Conservation (phyloP, 2,329 filamentous ascomycete species). For the Fusarium foetens region DNA sequence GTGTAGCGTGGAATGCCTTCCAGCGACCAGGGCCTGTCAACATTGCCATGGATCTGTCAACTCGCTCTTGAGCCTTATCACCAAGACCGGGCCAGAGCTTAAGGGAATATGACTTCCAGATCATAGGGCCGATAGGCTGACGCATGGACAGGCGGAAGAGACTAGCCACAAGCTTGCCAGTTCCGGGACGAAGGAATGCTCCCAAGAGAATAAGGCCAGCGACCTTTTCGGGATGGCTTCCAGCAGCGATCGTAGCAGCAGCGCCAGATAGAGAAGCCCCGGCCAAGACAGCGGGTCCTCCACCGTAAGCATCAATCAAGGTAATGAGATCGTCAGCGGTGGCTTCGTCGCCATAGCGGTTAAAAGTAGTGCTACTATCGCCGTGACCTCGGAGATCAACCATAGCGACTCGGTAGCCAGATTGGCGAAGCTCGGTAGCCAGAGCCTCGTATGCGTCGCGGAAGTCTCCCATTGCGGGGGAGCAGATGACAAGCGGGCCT, state of each 20-base stretch:
- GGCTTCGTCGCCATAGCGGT: constrained; percentile 17
- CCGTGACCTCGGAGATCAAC: constrained; percentile 32
- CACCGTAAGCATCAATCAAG: constrained; percentile 9
- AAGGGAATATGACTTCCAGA: constrained; percentile 17
- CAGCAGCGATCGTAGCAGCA: constrained; percentile 23
- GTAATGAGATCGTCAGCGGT: constrained; percentile 21
- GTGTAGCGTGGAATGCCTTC: constrained; percentile 29
- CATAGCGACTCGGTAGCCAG: constrained; percentile 20
- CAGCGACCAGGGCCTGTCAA: constrained; percentile 22
- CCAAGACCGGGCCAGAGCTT: constrained; percentile 31
- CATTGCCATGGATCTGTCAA: constrained; percentile 6
- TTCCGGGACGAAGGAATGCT: constrained; percentile 18
- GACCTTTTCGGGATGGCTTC: constrained; percentile 15
- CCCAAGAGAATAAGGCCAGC: constrained; percentile 18
- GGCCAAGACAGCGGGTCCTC: constrained; percentile 9
- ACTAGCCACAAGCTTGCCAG: neutral
- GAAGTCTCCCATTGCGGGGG: constrained; percentile 27
- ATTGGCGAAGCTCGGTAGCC: neutral
- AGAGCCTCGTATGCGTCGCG: constrained; percentile 23
- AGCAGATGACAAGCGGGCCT: constrained; percentile 30
- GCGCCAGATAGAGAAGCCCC: constrained; percentile 19
- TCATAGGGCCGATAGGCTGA: neutral
- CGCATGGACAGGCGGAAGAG: constrained; percentile 5
- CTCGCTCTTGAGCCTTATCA: constrained; percentile 15
- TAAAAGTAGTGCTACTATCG: constrained; percentile 21